Evolutionary conservation across 2,329 filamentous ascomycete genomes (phyloP), one percentile per base, ranked within the genome.

Genomic region (Trichophyton simii): DNA sequence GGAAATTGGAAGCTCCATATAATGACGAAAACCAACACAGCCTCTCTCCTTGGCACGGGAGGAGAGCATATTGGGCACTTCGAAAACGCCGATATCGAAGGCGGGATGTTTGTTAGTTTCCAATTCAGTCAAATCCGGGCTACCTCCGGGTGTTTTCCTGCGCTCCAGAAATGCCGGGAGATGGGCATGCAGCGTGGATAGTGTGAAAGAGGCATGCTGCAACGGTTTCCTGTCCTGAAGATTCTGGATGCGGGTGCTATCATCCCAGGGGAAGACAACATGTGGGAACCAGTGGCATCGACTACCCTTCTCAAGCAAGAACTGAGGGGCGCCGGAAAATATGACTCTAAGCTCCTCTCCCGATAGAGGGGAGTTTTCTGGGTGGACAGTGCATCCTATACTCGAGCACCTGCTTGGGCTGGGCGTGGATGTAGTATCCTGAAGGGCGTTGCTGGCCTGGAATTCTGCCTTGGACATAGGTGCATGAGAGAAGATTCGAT

Each of bases 61-160:
- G 18, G 72, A 73, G 3, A 79, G 69, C 78, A 80, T 80, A 61
- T 77, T 79, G 0, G 78, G 78, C 1, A 78, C 70, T 65, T 80
- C 78, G 58, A 76, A 77, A 11, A 77, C 70, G 1, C 75, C 75
- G 2, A 77, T 65, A 48, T 78, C 76, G 60, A 77, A 77, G 1
- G 73, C 72, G 2, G 75, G 72, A 59, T 73, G 67, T 63, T 70
- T 76, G 11, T 65, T 63, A 2, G 67, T 67, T 25, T 64, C 63
- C 13, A 46, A 25, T 20, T 36, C 41, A 44, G 57, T 38, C 63
- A 67, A 20, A 68, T 67, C 18, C 70, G 70, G 1, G 68, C 41
- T 15, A 6, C 7, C 58, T 9, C 15, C 15, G 11, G 42, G 5
- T n/a, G 42, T 44, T n/a, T 58, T 25, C 41, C 41, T 67, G 67